Base-by-base conservation (phyloP, 148 eudicot genomes). In the Camellia lanceoleosa region DNA sequence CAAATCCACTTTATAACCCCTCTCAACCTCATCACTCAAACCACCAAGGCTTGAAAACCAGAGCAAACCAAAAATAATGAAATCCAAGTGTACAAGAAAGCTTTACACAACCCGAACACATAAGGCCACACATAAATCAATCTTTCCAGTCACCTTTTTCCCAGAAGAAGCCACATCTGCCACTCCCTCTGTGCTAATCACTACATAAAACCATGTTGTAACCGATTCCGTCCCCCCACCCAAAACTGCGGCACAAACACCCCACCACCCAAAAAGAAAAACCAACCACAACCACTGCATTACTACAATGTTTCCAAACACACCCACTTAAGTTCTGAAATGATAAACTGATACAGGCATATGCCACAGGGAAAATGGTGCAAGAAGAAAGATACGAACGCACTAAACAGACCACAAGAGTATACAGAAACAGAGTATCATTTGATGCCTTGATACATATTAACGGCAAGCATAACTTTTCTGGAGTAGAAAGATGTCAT, bases 311-410 rank as follows among this genome's bases (percentile, higher is more conserved):
- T 23, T 2, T 8, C 60, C 42, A 72, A 7, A 15, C 60, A 51
- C 61, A 3, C 42, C 6, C 43, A 30, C 38, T 30, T 30, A 30
- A 30, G 38, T 30, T 30, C 61, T 72, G 52, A 72, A 49, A 71
- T 11, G 16, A 49, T n/a, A 47, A 71, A 52, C 42, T 3, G 19
- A 3, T 23, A 19, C 60, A 13, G 19, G 18, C 9, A 52, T 2
- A 19, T 61, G 61, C 20, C 75, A 52, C 75, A 20, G 20, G n/a
- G 75, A 72, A 72, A 52, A 16, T 11, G 30, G 60, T 30, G 75
- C 75, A 52, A 72, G n/a, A 72, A 19, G 43, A 72, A 72, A 23
- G 60, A 7, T 58, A 58, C 8, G 43, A 54, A 49, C 10, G 58
- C 51, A 44, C 30, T 49, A 4, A 15, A 71, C 11, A 23, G 72